phyloP scores from a whole-genome alignment of 176 grass and related monocot genomes.

The Avena eriantha region DNA sequence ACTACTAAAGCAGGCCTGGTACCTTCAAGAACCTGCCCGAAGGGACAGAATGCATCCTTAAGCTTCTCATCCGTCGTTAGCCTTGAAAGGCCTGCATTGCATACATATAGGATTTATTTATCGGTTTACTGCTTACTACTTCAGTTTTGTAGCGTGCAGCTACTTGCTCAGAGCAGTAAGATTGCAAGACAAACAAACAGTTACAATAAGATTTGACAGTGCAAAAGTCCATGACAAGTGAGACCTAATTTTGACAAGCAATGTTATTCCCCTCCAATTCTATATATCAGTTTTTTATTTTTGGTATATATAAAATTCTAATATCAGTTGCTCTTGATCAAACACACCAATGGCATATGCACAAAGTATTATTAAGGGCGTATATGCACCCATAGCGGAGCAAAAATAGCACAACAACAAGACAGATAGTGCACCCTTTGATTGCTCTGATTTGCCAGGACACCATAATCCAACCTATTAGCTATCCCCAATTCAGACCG shows the following conservation, averaged over 20 bases:
- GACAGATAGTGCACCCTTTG: neutral
- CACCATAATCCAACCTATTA: neutral
- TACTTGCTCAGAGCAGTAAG: neutral
- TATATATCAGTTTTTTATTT: too few relatives aligned
- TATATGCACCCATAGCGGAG: neutral
- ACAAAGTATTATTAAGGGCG: neutral
- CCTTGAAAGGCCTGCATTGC: conserved; percentile 75
- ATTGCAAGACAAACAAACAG: neutral
- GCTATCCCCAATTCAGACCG: neutral
- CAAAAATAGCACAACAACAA: neutral
- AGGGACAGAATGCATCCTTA: conserved; percentile 70
- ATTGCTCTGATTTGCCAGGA: neutral
- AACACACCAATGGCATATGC: neutral
- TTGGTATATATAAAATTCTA: too few relatives aligned
- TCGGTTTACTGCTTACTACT: neutral
- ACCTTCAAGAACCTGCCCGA: conserved; percentile 83
- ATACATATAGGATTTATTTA: conserved; percentile 6
- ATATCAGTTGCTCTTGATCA: neutral
- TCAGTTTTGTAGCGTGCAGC: neutral
- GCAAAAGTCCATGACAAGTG: neutral
- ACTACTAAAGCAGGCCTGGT: conserved; percentile 19
- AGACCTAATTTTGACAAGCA: neutral
- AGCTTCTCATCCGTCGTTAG: conserved; percentile 88
- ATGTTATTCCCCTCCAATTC: too few relatives aligned
- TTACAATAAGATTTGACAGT: neutral